Conservation (phyloP, 2,329 filamentous ascomycete species). For the Blastomyces gilchristii region DNA sequence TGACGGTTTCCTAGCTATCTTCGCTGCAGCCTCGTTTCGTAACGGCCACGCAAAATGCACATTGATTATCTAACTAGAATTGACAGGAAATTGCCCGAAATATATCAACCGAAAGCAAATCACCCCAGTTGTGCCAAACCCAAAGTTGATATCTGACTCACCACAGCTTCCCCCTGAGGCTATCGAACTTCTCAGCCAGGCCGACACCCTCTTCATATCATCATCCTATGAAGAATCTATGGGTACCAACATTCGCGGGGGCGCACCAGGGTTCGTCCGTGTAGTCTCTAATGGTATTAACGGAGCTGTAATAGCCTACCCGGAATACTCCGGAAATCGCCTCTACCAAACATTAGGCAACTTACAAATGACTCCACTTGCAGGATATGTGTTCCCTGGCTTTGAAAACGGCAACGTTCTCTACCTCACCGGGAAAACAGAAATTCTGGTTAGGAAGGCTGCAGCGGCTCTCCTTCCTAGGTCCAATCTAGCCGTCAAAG, state of each 20-base stretch:
- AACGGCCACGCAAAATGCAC: background rate
- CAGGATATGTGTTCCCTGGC: constrained; percentile 64
- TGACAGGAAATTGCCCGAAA: constrained; percentile 67
- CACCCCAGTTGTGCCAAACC: constrained; percentile 42
- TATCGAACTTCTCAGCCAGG: constrained; percentile 48
- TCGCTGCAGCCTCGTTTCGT: background rate
- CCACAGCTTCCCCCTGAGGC: constrained; percentile 45
- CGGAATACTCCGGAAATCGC: constrained; percentile 76
- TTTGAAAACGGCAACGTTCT: constrained; percentile 63
- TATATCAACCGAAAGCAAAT: constrained; percentile 70
- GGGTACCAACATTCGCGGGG: constrained; percentile 77
- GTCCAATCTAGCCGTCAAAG: constrained; percentile 61
- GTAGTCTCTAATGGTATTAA: constrained; percentile 47
- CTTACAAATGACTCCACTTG: constrained; percentile 52
- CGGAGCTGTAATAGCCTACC: constrained; percentile 54
- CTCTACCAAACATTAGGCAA: constrained; percentile 80
- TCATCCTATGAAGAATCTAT: constrained; percentile 57
- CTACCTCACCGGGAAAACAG: constrained; percentile 60
- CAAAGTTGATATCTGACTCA: constrained; percentile 42
- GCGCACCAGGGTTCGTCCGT: constrained; percentile 62
- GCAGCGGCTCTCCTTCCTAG: constrained; percentile 55
- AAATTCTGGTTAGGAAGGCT: constrained; percentile 54
- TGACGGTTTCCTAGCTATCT: background rate
- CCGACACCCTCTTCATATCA: constrained; percentile 71
- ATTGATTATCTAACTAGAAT: constrained; percentile 11